phyloP scores from a whole-genome alignment of 768 basidiomycete species.

The Suillus decipiens region DNA sequence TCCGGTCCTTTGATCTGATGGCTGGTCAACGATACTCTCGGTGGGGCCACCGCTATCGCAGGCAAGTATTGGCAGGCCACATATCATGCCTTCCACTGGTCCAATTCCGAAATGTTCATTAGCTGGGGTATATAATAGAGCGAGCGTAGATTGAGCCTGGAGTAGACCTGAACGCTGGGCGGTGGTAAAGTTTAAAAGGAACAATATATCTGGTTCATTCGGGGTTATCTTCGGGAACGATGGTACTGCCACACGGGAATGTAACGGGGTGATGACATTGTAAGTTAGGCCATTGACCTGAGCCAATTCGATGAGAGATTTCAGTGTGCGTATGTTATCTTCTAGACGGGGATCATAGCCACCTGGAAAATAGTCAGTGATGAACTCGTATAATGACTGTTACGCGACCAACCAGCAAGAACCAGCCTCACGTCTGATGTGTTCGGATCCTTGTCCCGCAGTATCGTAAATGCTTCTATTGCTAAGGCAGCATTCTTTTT shows the following conservation, averaged over 20 bases:
- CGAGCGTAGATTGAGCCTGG: slow-evolving; percentile 60
- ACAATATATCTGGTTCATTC: slow-evolving; percentile 63
- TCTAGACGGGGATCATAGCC: slow-evolving; percentile 88
- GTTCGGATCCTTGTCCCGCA: slow-evolving; percentile 37
- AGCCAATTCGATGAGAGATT: slow-evolving; percentile 50
- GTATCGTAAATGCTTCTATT: slow-evolving; percentile 68
- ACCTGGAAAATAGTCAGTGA: slow-evolving; percentile 43
- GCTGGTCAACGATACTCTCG: slow-evolving; percentile 69
- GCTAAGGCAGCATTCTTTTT: slow-evolving; percentile 93
- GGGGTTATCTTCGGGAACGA: slow-evolving; percentile 38
- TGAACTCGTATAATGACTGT: slow-evolving; percentile 6
- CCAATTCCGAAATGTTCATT: slow-evolving; percentile 99
- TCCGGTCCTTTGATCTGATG: slow-evolving; percentile 60
- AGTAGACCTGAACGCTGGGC: slow-evolving; percentile 83
- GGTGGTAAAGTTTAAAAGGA: slow-evolving; percentile 91
- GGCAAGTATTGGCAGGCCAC: slow-evolving; percentile 89
- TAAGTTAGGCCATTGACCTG: slow-evolving; percentile 54
- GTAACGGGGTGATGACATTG: slow-evolving; percentile 51
- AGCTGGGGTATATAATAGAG: slow-evolving; percentile 87
- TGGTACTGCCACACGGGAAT: slow-evolving; percentile 42
- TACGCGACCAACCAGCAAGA: slow-evolving; percentile 57
- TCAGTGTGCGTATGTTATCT: slow-evolving; percentile 79
- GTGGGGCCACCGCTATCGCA: slow-evolving; percentile 88
- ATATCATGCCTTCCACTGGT: slow-evolving; percentile 93
- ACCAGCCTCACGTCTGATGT: slow-evolving; percentile 61